A percentile compares a stretch with the other conserved stretches of the same genome.
Evolutionary conservation across 1,284 basidiomycete genomes (phyloP).

Genomic region (Ganoderma sp.): DNA sequence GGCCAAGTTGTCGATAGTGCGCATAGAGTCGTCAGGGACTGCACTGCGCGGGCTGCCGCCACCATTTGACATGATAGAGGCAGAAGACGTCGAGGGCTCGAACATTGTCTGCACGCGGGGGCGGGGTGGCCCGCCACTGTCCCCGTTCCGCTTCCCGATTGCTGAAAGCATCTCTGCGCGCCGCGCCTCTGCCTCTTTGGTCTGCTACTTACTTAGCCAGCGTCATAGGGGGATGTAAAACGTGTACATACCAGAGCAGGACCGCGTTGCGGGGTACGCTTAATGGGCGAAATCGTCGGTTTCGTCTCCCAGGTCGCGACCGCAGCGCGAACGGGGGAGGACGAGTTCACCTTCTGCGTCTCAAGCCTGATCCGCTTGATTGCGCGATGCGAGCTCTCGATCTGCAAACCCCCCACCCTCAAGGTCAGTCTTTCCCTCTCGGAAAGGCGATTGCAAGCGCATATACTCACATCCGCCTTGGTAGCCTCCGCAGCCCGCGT

Average conservation of each 20-base stretch:
- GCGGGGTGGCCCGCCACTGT: conserved; percentile 49
- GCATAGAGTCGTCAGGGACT: conserved; percentile 34
- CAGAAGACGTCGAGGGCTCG: conserved; percentile 35
- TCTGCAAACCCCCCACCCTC: conserved; percentile 44
- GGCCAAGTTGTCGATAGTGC: conserved; percentile 57
- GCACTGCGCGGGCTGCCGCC: conserved; percentile 30
- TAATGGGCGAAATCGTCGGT: conserved; percentile 54
- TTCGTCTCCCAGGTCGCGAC: conserved; percentile 25
- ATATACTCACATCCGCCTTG: conserved; percentile 65
- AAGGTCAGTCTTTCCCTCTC: not conserved
- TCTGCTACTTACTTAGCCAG: conserved; percentile 48
- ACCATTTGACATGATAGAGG: conserved; percentile 28
- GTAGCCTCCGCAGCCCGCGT: conserved; percentile 59
- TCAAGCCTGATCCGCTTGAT: conserved; percentile 77
- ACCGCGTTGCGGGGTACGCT: conserved; percentile 53
- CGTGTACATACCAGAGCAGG: conserved; percentile 47
- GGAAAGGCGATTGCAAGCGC: not conserved
- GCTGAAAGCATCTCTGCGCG: conserved; percentile 80
- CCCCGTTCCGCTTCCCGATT: conserved; percentile 64
- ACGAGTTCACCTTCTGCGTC: conserved; percentile 37
- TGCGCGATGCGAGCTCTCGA: conserved; percentile 67
- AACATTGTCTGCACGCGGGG: conserved; percentile 45
- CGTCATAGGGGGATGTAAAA: not conserved
- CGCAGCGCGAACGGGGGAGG: conserved; percentile 25
- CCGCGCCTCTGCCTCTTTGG: conserved; percentile 71